Conservation (phyloP, 768 basidiomycete species). For the Zangia roseola region DNA sequence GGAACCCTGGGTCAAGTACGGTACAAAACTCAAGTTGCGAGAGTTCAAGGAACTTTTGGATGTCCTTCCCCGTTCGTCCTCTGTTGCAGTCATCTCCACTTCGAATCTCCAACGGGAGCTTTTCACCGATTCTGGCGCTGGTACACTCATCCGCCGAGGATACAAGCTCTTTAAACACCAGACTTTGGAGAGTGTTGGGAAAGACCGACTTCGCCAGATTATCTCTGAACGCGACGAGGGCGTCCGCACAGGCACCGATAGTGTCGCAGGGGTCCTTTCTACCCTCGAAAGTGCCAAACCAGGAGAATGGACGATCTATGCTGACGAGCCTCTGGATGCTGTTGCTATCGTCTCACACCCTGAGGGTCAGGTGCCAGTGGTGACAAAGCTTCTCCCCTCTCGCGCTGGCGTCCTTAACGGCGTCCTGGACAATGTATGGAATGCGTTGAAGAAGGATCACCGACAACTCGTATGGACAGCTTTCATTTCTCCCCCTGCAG, state of each 20-base stretch:
- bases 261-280: conserved; percentile 80
- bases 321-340: conserved; percentile 96
- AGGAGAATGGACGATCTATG: conserved; percentile 90
- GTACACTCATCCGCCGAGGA: conserved; percentile 95
- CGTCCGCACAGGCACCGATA: conserved; percentile 76
- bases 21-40: conserved; percentile 97
- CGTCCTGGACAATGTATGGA: conserved; percentile 97
- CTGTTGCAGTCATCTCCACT: conserved; percentile 96
- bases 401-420: conserved; percentile 89
- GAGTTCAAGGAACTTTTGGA: conserved; percentile 99
- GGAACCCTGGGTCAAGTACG: conserved; percentile 98
- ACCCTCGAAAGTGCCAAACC: conserved; percentile 63
- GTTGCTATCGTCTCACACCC: conserved; percentile 94
- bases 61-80: conserved; percentile 95
- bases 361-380: conserved; percentile 80
- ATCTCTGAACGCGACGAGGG: conserved; percentile 96
- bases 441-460: conserved; percentile 93
- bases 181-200: conserved; percentile 79
- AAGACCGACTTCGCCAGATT: conserved; percentile 92
- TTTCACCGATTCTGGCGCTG: conserved; percentile 97
- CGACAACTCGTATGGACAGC: conserved; percentile 97
- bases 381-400: conserved; percentile 90
- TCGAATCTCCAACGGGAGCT: conserved; percentile 94
- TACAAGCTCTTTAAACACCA: conserved; percentile 95
- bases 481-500: conserved; percentile 43